Conservation (phyloP, 176 grass and related monocot genomes). For the Cenchrus fungigraminus region DNA sequence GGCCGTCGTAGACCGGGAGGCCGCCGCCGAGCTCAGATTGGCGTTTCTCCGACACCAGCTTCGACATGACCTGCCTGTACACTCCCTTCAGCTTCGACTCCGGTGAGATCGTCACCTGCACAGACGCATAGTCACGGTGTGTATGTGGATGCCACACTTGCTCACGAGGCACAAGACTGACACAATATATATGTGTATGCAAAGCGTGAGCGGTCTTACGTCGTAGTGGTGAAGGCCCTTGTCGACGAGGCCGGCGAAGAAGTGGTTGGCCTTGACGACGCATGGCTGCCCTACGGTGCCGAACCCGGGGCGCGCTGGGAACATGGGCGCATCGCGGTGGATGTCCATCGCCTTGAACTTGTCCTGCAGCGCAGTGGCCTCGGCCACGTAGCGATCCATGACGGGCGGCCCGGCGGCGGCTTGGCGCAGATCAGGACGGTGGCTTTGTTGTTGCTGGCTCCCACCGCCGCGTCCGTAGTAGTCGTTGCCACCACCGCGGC, state of each 20-base stretch:
- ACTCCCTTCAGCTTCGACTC: slow-evolving; percentile 3
- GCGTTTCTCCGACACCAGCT: slow-evolving; percentile 44
- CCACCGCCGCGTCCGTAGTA: background rate
- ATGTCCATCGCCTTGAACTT: slow-evolving; percentile 32
- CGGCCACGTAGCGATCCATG: background rate
- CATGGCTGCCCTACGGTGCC: slow-evolving; percentile 1
- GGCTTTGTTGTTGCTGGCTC: background rate
- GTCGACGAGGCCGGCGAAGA: slow-evolving; percentile 61
- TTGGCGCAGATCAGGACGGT: slow-evolving; percentile 18
- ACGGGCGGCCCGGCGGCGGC: background rate
- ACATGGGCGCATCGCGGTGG: slow-evolving; percentile 19
- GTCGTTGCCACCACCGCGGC: background rate
- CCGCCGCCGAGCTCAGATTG: slow-evolving; percentile 42
- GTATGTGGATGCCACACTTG: no score
- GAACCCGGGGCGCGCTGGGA: slow-evolving; percentile 51
- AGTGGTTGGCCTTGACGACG: slow-evolving; percentile 64
- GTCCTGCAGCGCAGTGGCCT: background rate
- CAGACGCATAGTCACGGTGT: background rate
- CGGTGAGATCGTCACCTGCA: slow-evolving; percentile 63
- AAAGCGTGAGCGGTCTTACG: slow-evolving; percentile 1
- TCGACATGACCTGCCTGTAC: slow-evolving; percentile 48
- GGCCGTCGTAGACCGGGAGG: slow-evolving; percentile 63
- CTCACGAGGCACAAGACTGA: background rate
- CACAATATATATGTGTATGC: no score
- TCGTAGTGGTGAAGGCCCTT: slow-evolving; percentile 67